Conservation (phyloP, 441 rosid species). For the Brassica balearica region DNA sequence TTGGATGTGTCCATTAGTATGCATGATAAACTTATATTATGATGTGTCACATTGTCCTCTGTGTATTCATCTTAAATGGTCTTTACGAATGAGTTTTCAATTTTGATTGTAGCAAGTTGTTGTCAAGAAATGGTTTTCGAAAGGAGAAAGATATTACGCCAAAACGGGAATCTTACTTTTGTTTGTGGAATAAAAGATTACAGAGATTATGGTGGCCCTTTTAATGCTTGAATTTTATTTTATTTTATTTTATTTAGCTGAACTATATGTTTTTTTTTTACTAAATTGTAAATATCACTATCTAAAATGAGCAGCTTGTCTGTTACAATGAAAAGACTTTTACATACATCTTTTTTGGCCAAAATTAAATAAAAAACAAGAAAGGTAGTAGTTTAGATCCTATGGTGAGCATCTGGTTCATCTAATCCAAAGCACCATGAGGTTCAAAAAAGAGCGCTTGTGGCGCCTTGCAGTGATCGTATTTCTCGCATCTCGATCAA, state of each 20-base stretch:
- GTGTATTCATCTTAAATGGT: constrained; percentile 41
- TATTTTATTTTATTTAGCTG: not conserved
- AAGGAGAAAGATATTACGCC: constrained; percentile 25
- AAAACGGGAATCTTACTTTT: not conserved
- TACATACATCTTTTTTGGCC: no score
- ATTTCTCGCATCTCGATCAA: no score
- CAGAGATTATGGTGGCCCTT: not conserved
- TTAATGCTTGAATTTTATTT: not conserved
- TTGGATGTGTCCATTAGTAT: constrained; percentile 3
- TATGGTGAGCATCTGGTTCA: no score
- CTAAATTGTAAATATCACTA: no score
- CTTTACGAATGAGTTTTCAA: constrained; percentile 19
- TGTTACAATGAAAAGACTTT: no score
- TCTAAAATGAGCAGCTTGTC: no score
- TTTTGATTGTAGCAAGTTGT: constrained; percentile 42
- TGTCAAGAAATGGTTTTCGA: constrained; percentile 21
- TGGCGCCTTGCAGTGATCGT: no score
- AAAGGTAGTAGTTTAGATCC: no score
- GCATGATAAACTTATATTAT: constrained; percentile 19
- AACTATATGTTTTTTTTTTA: not conserved
- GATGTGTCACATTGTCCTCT: constrained; percentile 24
- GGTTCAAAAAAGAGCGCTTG: no score
- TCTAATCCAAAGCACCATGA: no score
- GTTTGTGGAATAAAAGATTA: constrained; percentile 16
- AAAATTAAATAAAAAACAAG: no score